phyloP scores from a whole-genome alignment of 306 rosid species.

The Potentilla sterilis region DNA sequence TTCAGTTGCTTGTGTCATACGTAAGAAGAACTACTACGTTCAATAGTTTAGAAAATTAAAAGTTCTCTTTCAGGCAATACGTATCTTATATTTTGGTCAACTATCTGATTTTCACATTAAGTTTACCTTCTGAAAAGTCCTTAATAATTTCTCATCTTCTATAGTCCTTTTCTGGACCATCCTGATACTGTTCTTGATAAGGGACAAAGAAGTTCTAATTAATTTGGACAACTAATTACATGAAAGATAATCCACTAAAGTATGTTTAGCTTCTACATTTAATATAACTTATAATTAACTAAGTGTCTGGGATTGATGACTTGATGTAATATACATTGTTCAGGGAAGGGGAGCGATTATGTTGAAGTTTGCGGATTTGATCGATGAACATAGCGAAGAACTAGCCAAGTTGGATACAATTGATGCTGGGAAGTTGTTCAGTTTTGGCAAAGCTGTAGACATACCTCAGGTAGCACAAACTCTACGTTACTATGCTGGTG shows the following conservation, averaged over 20 bases:
- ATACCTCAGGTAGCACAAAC: constrained; percentile 43
- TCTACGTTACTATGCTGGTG: constrained; percentile 79
- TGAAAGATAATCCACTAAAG: too few species aligned
- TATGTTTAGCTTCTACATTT: background rate
- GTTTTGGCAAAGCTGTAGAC: constrained; percentile 36
- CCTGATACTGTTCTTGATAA: background rate
- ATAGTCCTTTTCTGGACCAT: background rate
- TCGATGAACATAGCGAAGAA: constrained; percentile 61
- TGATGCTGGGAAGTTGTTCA: constrained; percentile 61
- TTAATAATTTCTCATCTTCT: background rate
- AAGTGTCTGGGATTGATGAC: background rate
- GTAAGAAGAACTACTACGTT: background rate
- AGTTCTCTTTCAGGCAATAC: too few species aligned
- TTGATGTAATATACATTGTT: background rate
- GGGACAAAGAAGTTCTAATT: too few species aligned
- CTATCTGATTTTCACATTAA: background rate
- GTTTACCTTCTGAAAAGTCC: background rate
- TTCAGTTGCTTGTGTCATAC: background rate
- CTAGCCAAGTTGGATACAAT: constrained; percentile 66
- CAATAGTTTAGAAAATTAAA: background rate
- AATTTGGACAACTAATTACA: too few species aligned
- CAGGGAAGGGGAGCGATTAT: constrained; percentile 64
- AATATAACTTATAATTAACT: background rate
- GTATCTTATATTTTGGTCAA: background rate
- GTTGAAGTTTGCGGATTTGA: constrained; percentile 64